A percentile compares a stretch with the other conserved stretches of the same genome.
These are phyloP conservation scores for Nemophila menziesii DNA, from an alignment of 257 asterid species.

Conservation along the genomic window DNA sequence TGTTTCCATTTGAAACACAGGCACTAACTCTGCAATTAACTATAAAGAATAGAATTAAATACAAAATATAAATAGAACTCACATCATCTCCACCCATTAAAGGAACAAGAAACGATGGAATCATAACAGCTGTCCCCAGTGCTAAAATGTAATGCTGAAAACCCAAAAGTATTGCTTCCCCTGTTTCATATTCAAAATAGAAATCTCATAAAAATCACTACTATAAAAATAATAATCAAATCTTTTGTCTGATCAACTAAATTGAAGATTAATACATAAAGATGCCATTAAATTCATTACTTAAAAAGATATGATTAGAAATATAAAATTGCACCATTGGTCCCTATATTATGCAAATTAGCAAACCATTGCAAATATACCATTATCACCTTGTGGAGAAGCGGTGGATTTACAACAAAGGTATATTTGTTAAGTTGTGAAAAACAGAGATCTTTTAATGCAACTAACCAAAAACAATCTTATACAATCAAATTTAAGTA, in stretches of 20 bases:
- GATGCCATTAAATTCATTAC: no score
- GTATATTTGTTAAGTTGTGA: no score
- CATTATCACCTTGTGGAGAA: no score
- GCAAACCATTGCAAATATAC: no score
- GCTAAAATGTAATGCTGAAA: slow-evolving; percentile 91
- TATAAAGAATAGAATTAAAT: neutral
- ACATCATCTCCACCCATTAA: slow-evolving; percentile 91
- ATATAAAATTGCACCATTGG: no score
- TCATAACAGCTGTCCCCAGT: slow-evolving; percentile 91
- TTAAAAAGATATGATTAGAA: no score
- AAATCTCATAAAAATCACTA: neutral
- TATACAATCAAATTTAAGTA: neutral
- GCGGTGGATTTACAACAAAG: no score
- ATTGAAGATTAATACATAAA: neutral
- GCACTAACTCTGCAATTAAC: no score
- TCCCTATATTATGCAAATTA: no score
- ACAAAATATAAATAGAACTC: slow-evolving; percentile 17
- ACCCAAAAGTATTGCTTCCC: slow-evolving; percentile 77
- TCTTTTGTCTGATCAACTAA: slow-evolving; percentile 4
- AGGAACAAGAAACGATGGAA: slow-evolving; percentile 88
- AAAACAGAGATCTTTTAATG: no score
- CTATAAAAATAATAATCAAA: neutral
- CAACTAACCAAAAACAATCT: no score
- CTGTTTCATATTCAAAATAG: slow-evolving; percentile 32
- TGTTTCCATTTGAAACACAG: no score